Base-by-base conservation (phyloP, 495 filamentous ascomycete species). In the Ramalina intermedia region DNA sequence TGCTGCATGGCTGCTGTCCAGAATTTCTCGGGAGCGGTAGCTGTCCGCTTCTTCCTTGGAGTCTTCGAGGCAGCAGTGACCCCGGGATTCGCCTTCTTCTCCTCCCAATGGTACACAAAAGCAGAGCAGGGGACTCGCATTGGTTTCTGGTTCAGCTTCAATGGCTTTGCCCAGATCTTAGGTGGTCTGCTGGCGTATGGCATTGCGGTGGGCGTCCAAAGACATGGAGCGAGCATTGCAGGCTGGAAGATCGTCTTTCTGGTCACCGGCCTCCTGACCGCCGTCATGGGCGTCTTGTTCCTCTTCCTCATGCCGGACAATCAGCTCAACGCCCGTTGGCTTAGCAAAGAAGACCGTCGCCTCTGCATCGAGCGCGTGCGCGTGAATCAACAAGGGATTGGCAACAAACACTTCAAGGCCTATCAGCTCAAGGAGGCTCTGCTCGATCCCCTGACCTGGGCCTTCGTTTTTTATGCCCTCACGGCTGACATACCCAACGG, bases 241-340 rank as follows among this genome's bases (percentile, higher is more conserved):
- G 67, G 75, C 1, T 84, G 80, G 80, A 80, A 81, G 63, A 76
- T 84, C 37, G 63, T 83, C 4, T 85, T 84, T 61, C 70, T 85
- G 1, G 68, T 80, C 20, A 79, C 75, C 1, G 81, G 82, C 1
- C 64, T 81, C 0, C 61, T 82, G 37, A 85, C 81, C 6, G 58
- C 73, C 1, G 55, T 61, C 1, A 66, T 82, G 47, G 78, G 80
- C 21, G 41, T 75, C 12, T 37, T 78, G 4, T 81, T 85, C 56
- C 63, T 81, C 14, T 80, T 70, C 60, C 58, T 80, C 23, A 66
- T 87, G 44, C 82, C 81, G 0, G 82, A 87, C 55, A 83, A 70
- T 52, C 82, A 84, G 52, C 61, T 81, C 47, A 82, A 83, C 55
- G 77, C 78, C 12, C 71, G 76, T 27, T 85, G 79, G 70, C 61